A percentile compares a stretch with the other conserved stretches of the same genome.
phyloP scores from a whole-genome alignment of 2,329 filamentous ascomycete genomes.

The Colletotrichum eleusines region DNA sequence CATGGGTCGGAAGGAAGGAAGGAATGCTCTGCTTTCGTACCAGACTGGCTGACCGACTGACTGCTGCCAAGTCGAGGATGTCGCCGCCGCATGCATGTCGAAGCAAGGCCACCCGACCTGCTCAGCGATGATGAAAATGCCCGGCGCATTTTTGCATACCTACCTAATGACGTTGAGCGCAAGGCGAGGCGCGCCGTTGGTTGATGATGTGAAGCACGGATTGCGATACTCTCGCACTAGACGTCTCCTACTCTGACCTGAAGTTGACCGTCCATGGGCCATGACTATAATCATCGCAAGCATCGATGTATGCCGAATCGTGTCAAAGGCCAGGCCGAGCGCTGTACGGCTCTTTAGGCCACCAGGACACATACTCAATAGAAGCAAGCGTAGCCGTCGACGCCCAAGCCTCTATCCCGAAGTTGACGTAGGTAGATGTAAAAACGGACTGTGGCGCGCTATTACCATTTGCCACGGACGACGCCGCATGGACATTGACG shows the following conservation, averaged over 20 bases:
- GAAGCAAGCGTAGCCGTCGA: slow-evolving; percentile 15
- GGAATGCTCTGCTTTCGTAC: slow-evolving; percentile 1
- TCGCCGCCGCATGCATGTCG: slow-evolving; percentile 11
- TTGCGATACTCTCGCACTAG: slow-evolving; percentile 3
- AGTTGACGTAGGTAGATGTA: neutral
- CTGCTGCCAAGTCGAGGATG: neutral
- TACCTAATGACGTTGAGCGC: slow-evolving; percentile 4
- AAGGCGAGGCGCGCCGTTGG: neutral
- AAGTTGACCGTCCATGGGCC: slow-evolving; percentile 22
- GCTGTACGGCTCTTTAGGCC: neutral
- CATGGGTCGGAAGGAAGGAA: neutral
- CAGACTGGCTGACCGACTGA: neutral
- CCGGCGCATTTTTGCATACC: slow-evolving; percentile 29
- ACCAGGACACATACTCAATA: slow-evolving; percentile 30
- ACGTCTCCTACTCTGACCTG: slow-evolving; percentile 20
- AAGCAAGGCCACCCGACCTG: slow-evolving; percentile 29
- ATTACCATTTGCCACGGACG: slow-evolving; percentile 21
- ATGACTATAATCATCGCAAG: neutral
- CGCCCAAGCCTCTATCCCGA: slow-evolving; percentile 1
- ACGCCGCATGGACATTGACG: slow-evolving; percentile 10
- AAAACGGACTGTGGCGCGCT: slow-evolving; percentile 32
- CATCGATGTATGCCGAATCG: slow-evolving; percentile 9
- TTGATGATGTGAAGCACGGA: slow-evolving; percentile 27
- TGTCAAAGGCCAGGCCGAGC: slow-evolving; percentile 16
- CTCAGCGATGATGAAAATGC: slow-evolving; percentile 7